phyloP scores from a whole-genome alignment of 148 eudicot species.

The Rhododendron ferrugineum region DNA sequence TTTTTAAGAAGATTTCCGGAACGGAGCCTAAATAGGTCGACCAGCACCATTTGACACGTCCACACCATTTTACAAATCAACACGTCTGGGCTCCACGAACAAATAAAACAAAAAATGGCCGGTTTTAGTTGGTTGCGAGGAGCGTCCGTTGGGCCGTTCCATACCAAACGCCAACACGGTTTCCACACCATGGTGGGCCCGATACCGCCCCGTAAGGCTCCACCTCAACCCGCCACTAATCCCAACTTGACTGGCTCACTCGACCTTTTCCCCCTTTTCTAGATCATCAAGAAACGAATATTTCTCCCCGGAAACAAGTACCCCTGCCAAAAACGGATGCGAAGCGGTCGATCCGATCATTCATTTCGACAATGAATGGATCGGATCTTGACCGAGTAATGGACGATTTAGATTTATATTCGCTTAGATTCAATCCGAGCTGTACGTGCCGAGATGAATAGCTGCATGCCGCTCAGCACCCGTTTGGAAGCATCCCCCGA shows the following conservation, averaged over 20 bases:
- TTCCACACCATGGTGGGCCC: neutral
- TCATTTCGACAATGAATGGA: too few species aligned
- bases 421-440: too few species aligned
- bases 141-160: neutral
- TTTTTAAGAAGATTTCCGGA: too few species aligned
- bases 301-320: too few species aligned
- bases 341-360: too few species aligned
- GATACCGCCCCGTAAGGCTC: neutral
- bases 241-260: neutral
- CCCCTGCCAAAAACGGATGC: too few species aligned
- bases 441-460: too few species aligned
- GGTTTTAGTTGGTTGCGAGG: neutral
- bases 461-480: too few species aligned
- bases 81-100: neutral
- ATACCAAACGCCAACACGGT: neutral
- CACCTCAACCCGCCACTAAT: slow-evolving; percentile 8
- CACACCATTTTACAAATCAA: neutral
- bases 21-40: too few species aligned
- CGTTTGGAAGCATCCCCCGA: too few species aligned
- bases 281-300: neutral
- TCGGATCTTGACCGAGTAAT: too few species aligned
- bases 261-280: neutral
- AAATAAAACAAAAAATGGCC: neutral
- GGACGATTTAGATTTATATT: rapidly evolving
- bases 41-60: too few species aligned